phyloP scores from a whole-genome alignment of 2,329 filamentous ascomycete genomes.

The Alternaria metachromatica region DNA sequence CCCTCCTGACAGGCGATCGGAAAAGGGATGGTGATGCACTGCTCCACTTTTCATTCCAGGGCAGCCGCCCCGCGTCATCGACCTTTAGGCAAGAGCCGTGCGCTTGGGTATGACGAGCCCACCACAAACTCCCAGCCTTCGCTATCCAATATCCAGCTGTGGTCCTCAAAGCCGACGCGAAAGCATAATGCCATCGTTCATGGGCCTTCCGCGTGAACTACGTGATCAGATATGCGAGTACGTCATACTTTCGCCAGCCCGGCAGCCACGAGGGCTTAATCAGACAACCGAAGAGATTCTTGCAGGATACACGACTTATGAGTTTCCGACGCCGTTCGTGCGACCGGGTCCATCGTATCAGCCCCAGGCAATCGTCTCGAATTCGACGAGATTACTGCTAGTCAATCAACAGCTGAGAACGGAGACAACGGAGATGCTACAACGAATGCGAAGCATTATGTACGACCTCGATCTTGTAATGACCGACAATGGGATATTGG shows the following conservation, averaged over 20 bases:
- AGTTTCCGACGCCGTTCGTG: not conserved
- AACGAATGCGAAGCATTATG: not conserved
- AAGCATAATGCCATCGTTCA: not conserved
- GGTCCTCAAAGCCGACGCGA: not conserved
- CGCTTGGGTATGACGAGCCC: not conserved
- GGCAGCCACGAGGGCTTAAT: conserved; percentile 4
- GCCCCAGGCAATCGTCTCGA: conserved; percentile 3
- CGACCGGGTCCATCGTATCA: not conserved
- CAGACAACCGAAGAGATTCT: conserved; percentile 4
- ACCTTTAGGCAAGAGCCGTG: not conserved
- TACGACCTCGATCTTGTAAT: conserved; percentile 23
- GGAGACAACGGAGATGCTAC: conserved; percentile 14
- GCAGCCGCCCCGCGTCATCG: not conserved
- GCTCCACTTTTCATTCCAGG: not conserved
- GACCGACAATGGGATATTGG: conserved; percentile 18
- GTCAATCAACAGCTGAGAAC: conserved; percentile 18
- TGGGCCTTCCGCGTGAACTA: conserved; percentile 22
- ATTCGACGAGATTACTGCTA: conserved; percentile 11
- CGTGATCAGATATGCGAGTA: conserved; percentile 23
- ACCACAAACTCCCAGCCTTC: not conserved
- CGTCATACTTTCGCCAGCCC: conserved; percentile 7
- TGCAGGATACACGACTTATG: not conserved
- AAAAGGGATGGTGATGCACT: not conserved
- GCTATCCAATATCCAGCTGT: not conserved
- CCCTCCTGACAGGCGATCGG: not conserved